These are phyloP conservation scores for Chalaropsis ovoidea DNA, from an alignment of 2,329 filamentous ascomycete genomes.

Conservation along the genomic window DNA sequence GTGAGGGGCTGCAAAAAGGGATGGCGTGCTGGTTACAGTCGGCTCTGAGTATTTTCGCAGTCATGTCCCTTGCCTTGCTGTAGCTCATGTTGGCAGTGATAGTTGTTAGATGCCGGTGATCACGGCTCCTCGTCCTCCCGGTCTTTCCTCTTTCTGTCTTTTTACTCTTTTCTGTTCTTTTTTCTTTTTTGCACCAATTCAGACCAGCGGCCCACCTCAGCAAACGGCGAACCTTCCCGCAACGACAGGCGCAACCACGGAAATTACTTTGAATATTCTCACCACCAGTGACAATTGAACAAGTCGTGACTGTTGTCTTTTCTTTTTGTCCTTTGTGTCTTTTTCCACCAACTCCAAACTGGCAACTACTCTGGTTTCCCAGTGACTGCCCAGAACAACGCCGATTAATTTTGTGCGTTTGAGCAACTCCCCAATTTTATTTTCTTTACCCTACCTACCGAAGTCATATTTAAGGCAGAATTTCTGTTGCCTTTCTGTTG, in stretches of 20 bases:
- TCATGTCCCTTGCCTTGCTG: no score
- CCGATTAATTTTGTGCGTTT: slow-evolving; percentile 12
- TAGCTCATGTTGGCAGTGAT: no score
- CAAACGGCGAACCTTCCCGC: not conserved
- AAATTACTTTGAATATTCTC: not conserved
- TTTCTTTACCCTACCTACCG: slow-evolving; percentile 8
- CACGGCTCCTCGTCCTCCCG: slow-evolving; percentile 13
- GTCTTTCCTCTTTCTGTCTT: slow-evolving; percentile 26
- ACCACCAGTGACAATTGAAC: slow-evolving; percentile 5
- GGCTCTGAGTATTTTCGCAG: no score
- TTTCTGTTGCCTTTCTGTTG: not conserved
- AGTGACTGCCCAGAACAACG: not conserved
- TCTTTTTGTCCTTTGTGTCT: no score
- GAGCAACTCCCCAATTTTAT: slow-evolving; percentile 17
- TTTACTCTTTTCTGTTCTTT: slow-evolving; percentile 26
- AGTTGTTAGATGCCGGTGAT: no score
- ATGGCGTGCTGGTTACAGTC: no score
- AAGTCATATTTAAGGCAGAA: not conserved
- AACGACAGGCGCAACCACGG: slow-evolving; percentile 7
- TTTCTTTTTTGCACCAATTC: slow-evolving; percentile 13
- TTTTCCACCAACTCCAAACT: slow-evolving; percentile 12
- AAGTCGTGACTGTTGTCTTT: not conserved
- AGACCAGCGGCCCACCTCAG: not conserved
- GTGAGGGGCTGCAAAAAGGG: no score
- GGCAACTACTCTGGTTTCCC: slow-evolving; percentile 11